phyloP scores from a whole-genome alignment of 2,329 filamentous ascomycete species.

The Penicillium sp. region DNA sequence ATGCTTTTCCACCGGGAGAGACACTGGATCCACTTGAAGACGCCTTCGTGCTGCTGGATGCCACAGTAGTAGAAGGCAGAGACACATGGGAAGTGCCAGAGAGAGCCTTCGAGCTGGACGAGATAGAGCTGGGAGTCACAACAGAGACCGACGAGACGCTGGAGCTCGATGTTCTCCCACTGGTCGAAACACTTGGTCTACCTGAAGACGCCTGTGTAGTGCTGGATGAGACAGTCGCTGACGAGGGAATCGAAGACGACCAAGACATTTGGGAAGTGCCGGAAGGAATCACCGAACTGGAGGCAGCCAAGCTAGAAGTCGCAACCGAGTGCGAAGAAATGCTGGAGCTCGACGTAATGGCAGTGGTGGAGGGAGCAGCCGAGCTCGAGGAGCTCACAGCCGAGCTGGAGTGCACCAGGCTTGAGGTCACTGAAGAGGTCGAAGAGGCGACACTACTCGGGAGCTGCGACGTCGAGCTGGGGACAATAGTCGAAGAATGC shows the following conservation, averaged over 20 bases:
- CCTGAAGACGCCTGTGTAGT: not conserved
- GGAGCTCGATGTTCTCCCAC: no score
- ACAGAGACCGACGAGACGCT: no score
- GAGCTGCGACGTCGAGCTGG: not conserved
- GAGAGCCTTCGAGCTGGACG: not conserved
- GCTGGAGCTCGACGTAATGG: not conserved
- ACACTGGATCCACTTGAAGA: no score
- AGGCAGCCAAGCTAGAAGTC: not conserved
- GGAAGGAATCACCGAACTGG: slow-evolving; percentile 1
- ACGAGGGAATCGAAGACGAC: not conserved
- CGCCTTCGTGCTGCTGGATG: not conserved
- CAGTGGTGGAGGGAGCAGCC: slow-evolving; percentile 3
- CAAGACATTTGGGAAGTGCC: not conserved
- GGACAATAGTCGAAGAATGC: slow-evolving; percentile 5
- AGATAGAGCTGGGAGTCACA: not conserved
- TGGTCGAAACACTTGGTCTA: no score
- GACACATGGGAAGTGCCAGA: not conserved
- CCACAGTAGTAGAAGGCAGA: not conserved
- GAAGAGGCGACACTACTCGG: not conserved
- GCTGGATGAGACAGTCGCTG: not conserved
- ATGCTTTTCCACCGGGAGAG: no score
- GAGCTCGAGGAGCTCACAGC: slow-evolving; percentile 5
- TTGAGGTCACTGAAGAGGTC: slow-evolving; percentile 1
- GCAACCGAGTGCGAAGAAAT: not conserved
- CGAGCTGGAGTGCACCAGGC: not conserved